A percentile compares a stretch with the other conserved stretches of the same genome.
Evolutionary conservation across 768 basidiomycete species (phyloP).

Genomic region (Termitomyces sp.): DNA sequence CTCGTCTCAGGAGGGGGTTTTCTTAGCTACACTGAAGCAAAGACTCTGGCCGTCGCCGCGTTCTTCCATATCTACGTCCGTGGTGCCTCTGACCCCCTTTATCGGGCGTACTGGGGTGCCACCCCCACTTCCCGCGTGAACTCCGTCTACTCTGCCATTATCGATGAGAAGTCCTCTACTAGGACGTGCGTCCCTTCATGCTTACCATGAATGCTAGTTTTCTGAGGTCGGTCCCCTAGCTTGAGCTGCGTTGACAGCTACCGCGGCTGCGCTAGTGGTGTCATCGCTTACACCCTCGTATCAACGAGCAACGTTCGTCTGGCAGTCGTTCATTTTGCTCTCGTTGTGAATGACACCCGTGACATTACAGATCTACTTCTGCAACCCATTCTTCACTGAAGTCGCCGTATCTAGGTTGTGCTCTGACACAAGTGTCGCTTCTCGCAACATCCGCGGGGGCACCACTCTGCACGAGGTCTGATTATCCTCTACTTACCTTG

Average conservation of each 20-base stretch:
- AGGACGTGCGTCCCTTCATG: constrained; percentile 26
- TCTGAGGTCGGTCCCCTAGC: constrained; percentile 13
- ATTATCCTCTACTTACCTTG: not conserved
- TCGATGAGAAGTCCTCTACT: constrained; percentile 30
- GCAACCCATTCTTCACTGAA: constrained; percentile 42
- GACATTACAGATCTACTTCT: constrained; percentile 35
- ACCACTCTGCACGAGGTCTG: constrained; percentile 40
- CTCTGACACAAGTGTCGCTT: constrained; percentile 35
- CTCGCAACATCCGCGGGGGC: constrained; percentile 41
- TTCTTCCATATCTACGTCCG: constrained; percentile 29
- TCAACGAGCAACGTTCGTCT: constrained; percentile 34
- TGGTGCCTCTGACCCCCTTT: constrained; percentile 31
- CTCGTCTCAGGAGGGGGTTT: not conserved
- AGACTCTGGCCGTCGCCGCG: constrained; percentile 28
- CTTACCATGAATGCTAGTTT: not conserved
- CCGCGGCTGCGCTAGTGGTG: constrained; percentile 29
- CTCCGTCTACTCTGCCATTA: constrained; percentile 31
- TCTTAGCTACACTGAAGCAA: constrained; percentile 32
- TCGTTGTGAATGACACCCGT: not conserved
- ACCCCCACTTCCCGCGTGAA: constrained; percentile 29
- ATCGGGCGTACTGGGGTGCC: constrained; percentile 33
- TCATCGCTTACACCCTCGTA: constrained; percentile 40
- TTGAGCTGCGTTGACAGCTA: constrained; percentile 37
- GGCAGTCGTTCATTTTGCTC: no score
- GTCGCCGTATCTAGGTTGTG: constrained; percentile 33